Evolutionary conservation across 1,139 yeast species (phyloP).

Genomic region (Kluyveromyces marxianus): DNA sequence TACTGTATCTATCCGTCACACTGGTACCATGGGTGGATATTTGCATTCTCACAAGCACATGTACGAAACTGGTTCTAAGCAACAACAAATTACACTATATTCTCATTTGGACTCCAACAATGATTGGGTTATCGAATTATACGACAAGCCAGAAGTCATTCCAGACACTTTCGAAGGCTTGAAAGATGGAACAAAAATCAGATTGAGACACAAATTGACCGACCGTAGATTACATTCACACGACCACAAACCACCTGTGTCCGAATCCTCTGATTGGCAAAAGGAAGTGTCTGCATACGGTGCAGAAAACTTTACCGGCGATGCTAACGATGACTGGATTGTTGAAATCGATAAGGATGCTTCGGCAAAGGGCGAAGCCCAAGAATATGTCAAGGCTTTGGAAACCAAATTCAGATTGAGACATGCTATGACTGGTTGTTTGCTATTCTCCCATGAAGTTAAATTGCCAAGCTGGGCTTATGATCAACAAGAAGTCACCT

Average conservation of each 20-base stretch:
- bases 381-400: slow-evolving; percentile 61
- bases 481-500: slow-evolving; percentile 93
- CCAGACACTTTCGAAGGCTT: slow-evolving; percentile 52
- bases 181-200: slow-evolving; percentile 69
- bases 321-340: slow-evolving; percentile 90
- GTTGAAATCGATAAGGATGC: slow-evolving; percentile 70
- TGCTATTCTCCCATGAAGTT: slow-evolving; percentile 76
- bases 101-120: slow-evolving; percentile 90
- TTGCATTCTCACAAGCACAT: slow-evolving; percentile 83
- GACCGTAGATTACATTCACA: slow-evolving; percentile 89
- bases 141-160: slow-evolving; percentile 40
- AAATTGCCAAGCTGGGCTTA: slow-evolving; percentile 95
- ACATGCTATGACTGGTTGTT: slow-evolving; percentile 87
- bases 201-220: slow-evolving; percentile 64
- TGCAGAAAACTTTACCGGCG: slow-evolving; percentile 83
- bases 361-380: slow-evolving; percentile 53
- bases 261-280: slow-evolving; percentile 84
- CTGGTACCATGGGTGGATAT: slow-evolving; percentile 87
- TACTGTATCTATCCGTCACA: slow-evolving; percentile 68
- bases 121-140: slow-evolving; percentile 72
- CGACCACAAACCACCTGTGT: slow-evolving; percentile 89
- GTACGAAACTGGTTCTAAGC: slow-evolving; percentile 90
- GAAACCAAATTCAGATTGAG: slow-evolving; percentile 78
- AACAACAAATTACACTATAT: slow-evolving; percentile 88
- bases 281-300: slow-evolving; percentile 94